A percentile compares a stretch with the other conserved stretches of the same genome.
These are phyloP conservation scores for Fusarium sambucinum DNA, from an alignment of 2,329 filamentous ascomycete species.

Conservation along the genomic window DNA sequence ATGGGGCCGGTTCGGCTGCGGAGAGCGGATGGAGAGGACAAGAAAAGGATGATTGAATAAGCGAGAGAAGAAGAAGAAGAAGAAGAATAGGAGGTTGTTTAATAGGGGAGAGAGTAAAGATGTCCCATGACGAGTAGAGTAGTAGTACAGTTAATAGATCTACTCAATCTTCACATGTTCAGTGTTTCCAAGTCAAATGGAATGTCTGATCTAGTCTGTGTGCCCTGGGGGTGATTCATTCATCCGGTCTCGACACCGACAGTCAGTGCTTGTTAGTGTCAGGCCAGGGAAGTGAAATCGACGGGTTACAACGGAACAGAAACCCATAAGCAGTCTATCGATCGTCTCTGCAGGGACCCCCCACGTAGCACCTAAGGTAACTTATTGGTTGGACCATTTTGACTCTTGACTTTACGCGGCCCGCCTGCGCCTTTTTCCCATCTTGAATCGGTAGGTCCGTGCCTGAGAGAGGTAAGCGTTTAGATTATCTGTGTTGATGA, in stretches of 20 bases:
- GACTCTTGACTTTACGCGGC: not conserved
- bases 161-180: slow-evolving; percentile 31
- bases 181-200: not conserved
- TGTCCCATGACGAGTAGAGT: slow-evolving; percentile 37
- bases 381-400: slow-evolving; percentile 9
- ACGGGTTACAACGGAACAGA: slow-evolving; percentile 33
- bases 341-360: slow-evolving; percentile 31
- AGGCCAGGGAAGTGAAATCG: slow-evolving; percentile 19
- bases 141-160: slow-evolving; percentile 13
- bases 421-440: slow-evolving; percentile 3
- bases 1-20: slow-evolving; percentile 17
- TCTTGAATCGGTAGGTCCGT: slow-evolving; percentile 6
- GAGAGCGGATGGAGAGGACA: slow-evolving; percentile 3
- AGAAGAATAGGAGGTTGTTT: slow-evolving; percentile 1
- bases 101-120: slow-evolving; percentile 17
- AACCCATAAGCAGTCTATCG: slow-evolving; percentile 30
- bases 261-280: not conserved
- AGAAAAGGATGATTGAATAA: slow-evolving; percentile 6
- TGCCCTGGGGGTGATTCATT: slow-evolving; percentile 14
- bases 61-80: slow-evolving; percentile 6
- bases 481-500: not conserved
- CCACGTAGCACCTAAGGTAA: too few species aligned
- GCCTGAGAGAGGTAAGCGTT: slow-evolving; percentile 8
- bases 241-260: slow-evolving; percentile 12
- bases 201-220: slow-evolving; percentile 7